phyloP scores from a whole-genome alignment of 2,329 filamentous ascomycete genomes.

The Fusarium domesticum region DNA sequence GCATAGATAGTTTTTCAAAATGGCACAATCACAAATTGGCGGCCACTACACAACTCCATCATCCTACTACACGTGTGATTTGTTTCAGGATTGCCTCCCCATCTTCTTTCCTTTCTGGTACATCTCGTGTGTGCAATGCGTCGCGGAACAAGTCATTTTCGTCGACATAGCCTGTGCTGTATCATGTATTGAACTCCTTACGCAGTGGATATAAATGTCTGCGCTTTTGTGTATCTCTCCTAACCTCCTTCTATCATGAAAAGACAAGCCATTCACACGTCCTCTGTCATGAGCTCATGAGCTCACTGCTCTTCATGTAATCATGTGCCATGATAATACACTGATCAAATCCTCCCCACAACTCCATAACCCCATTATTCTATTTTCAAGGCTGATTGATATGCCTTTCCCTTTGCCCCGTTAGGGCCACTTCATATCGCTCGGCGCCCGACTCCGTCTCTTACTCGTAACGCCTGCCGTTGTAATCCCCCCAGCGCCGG shows the following conservation, averaged over 20 bases:
- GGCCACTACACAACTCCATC: constrained; percentile 5
- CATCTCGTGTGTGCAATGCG: no score
- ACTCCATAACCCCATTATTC: neutral
- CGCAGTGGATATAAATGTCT: neutral
- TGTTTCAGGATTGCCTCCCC: no score
- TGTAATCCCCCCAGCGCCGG: constrained; percentile 6
- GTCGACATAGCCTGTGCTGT: no score
- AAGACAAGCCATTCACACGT: no score
- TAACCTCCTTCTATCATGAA: no score
- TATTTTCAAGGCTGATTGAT: constrained; percentile 1
- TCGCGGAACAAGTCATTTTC: no score
- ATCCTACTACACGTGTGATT: neutral
- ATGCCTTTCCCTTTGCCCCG: neutral
- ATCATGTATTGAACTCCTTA: neutral
- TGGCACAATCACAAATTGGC: constrained; percentile 31
- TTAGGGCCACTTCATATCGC: constrained; percentile 29
- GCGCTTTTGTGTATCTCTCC: no score
- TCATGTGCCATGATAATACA: neutral
- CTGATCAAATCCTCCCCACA: neutral
- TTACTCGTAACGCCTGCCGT: constrained; percentile 17
- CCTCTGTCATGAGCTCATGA: no score
- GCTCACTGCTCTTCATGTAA: no score
- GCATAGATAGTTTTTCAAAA: constrained; percentile 32
- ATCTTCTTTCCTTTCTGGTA: no score
- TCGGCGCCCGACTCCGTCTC: constrained; percentile 28